A percentile compares a stretch with the other conserved stretches of the same genome.
These are phyloP conservation scores for Delphinella strobiligena DNA, from an alignment of 2,329 filamentous ascomycete genomes.

Conservation along the genomic window DNA sequence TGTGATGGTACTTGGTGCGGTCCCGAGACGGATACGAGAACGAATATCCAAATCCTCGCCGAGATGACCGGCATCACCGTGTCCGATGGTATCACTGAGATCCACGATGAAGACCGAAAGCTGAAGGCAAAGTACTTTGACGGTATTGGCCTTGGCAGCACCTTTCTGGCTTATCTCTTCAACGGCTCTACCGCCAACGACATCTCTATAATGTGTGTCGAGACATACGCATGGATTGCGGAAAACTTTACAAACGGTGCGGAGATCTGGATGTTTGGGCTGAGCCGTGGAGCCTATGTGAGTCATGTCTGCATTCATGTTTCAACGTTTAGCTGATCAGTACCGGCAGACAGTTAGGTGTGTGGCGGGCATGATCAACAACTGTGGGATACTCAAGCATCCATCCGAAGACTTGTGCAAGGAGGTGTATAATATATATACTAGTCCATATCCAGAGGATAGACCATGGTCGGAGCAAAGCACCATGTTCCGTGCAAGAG, in stretches of 20 bases:
- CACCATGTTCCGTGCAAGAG: slow-evolving; percentile 11
- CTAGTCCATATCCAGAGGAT: slow-evolving; percentile 18
- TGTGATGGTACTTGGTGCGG: slow-evolving; percentile 16
- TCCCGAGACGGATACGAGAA: slow-evolving; percentile 21
- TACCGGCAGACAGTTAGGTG: slow-evolving; percentile 28
- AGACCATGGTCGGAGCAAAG: slow-evolving; percentile 17
- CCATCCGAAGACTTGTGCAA: slow-evolving; percentile 14
- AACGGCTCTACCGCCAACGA: slow-evolving; percentile 23
- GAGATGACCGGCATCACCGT: slow-evolving; percentile 19
- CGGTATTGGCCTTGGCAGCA: slow-evolving; percentile 23
- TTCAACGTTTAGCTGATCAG: too few species aligned
- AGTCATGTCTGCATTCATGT: too few species aligned
- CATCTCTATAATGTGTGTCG: slow-evolving; percentile 23
- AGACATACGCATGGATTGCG: slow-evolving; percentile 24
- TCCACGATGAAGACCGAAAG: slow-evolving; percentile 10
- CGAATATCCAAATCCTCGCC: slow-evolving; percentile 22
- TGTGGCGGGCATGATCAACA: slow-evolving; percentile 27
- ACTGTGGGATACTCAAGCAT: slow-evolving; percentile 16
- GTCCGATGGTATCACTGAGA: slow-evolving; percentile 13
- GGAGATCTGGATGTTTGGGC: slow-evolving; percentile 30
- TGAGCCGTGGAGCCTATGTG: slow-evolving; percentile 29
- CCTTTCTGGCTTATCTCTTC: slow-evolving; percentile 25
- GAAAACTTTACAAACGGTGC: slow-evolving; percentile 17
- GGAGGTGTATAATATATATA: slow-evolving; percentile 22
- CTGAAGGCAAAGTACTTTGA: slow-evolving; percentile 25